Percentiles rank a stretch among this genome's conserved stretches.
These are phyloP conservation scores for Emmonsiellopsis sp. DNA, from an alignment of 2,329 filamentous ascomycete genomes.

Conservation along the genomic window DNA sequence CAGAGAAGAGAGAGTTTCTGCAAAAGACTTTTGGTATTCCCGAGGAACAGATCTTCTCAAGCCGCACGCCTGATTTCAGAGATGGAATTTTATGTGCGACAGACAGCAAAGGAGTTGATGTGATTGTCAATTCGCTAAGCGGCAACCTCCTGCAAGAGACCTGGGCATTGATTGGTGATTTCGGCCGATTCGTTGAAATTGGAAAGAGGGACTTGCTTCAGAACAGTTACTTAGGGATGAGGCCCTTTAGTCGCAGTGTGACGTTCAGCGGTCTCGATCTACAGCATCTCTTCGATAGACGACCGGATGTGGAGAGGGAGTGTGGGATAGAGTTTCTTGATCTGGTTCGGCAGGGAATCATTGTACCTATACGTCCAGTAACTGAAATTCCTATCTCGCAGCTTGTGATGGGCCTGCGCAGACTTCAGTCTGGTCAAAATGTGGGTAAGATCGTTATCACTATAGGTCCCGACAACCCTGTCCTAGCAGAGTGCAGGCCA, in stretches of 20 bases:
- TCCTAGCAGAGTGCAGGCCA: not conserved
- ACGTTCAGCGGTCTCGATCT: slow-evolving; percentile 17
- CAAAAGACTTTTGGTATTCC: slow-evolving; percentile 5
- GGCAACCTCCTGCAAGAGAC: slow-evolving; percentile 7
- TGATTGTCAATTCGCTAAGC: slow-evolving; percentile 9
- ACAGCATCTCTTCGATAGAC: not conserved
- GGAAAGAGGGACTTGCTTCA: slow-evolving; percentile 33
- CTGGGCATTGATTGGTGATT: slow-evolving; percentile 13
- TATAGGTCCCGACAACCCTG: not conserved
- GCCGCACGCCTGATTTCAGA: slow-evolving; percentile 2
- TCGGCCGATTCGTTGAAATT: slow-evolving; percentile 37
- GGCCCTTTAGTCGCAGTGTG: slow-evolving; percentile 28
- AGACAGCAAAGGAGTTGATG: slow-evolving; percentile 9
- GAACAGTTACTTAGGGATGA: slow-evolving; percentile 29
- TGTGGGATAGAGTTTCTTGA: not conserved
- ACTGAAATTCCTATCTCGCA: not conserved
- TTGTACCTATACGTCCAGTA: not conserved
- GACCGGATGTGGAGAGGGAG: not conserved
- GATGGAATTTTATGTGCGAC: slow-evolving; percentile 3
- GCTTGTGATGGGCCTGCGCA: not conserved
- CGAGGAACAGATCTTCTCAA: slow-evolving; percentile 7
- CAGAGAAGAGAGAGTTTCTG: slow-evolving; percentile 7
- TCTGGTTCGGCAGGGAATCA: not conserved
- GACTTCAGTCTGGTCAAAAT: not conserved
- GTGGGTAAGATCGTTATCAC: slow-evolving; percentile 1